phyloP scores from a whole-genome alignment of 2,329 filamentous ascomycete species.

The Epichloe gansuensis region DNA sequence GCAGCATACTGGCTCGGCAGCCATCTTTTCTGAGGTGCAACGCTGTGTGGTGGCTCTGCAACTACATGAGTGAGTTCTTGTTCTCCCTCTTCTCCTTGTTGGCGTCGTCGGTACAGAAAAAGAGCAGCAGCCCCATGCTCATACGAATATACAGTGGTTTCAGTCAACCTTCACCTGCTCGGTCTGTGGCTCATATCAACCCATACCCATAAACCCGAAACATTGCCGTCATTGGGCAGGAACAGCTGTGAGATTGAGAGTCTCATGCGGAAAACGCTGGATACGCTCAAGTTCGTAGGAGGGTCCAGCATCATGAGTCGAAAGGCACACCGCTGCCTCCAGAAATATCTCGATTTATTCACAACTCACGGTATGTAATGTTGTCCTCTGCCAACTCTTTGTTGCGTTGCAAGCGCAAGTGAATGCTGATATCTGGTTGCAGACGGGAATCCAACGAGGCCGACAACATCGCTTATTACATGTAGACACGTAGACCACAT shows the following conservation, averaged over 20 bases:
- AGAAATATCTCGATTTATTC: slow-evolving; percentile 9
- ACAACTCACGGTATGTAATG: slow-evolving; percentile 7
- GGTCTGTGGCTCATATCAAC: slow-evolving; percentile 13
- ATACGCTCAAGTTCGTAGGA: slow-evolving; percentile 9
- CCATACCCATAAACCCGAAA: slow-evolving; percentile 4
- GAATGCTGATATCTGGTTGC: not conserved
- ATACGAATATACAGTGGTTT: slow-evolving; percentile 11
- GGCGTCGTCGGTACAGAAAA: no score
- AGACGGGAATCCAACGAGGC: not conserved
- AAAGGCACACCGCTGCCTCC: slow-evolving; percentile 13
- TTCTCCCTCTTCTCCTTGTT: not conserved
- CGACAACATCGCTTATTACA: not conserved
- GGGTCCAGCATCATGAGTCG: slow-evolving; percentile 12
- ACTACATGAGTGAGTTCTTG: slow-evolving; percentile 15
- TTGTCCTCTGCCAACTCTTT: not conserved
- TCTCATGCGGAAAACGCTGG: slow-evolving; percentile 7
- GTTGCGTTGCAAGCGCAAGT: not conserved
- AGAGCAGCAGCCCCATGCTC: no score
- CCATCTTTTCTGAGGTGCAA: slow-evolving; percentile 14
- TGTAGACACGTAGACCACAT: not conserved
- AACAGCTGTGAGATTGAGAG: slow-evolving; percentile 7
- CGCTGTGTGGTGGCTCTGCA: slow-evolving; percentile 20
- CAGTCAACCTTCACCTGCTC: slow-evolving; percentile 16
- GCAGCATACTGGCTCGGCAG: slow-evolving; percentile 9
- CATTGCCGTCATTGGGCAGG: slow-evolving; percentile 5